Conservation (phyloP, 2,329 filamentous ascomycete species). For the Juglanconis juglandina region DNA sequence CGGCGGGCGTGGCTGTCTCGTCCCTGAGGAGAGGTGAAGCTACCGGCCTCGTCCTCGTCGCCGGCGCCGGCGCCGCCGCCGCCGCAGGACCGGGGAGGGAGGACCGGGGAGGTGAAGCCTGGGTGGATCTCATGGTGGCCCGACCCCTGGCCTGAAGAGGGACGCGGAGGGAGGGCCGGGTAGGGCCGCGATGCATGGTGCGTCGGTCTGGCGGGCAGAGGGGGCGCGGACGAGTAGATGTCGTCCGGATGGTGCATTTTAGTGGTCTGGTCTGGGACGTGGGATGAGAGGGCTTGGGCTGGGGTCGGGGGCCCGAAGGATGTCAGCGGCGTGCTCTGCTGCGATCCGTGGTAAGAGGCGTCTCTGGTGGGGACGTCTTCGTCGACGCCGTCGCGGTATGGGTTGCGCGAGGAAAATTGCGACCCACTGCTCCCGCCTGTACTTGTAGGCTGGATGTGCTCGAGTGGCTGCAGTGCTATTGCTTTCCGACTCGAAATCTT, state of each 20-base stretch:
- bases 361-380: background rate
- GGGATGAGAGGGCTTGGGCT: background rate
- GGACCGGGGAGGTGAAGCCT: background rate
- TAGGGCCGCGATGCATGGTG: background rate
- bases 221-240: background rate
- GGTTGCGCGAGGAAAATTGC: background rate
- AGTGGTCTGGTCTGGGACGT: background rate
- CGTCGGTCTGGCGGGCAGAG: background rate
- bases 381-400: background rate
- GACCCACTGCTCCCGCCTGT: background rate
- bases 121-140: background rate
- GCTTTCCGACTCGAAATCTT: background rate
- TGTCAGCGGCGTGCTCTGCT: background rate
- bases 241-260: background rate
- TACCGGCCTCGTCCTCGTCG: background rate
- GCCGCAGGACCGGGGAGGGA: background rate
- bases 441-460: background rate
- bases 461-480: background rate
- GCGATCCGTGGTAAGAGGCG: background rate
- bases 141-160: background rate
- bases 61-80: background rate
- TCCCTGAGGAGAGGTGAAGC: background rate
- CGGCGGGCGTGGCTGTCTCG: background rate
- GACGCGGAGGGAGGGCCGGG: background rate
- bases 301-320: background rate